Base-by-base conservation (phyloP, 2,329 filamentous ascomycete species). In the Nannizziopsis arthrosporioides region DNA sequence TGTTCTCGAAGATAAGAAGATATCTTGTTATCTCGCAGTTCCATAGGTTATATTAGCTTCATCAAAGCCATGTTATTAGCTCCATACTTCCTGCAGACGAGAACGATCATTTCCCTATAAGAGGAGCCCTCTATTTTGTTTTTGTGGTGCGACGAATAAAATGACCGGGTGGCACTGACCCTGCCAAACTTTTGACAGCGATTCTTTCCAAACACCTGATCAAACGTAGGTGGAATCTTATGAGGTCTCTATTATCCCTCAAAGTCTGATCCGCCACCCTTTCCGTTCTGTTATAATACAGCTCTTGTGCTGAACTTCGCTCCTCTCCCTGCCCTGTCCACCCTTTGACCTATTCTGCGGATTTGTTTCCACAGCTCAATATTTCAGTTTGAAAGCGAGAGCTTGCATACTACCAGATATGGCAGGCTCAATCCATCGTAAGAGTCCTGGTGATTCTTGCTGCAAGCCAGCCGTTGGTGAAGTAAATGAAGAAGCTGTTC, bases 341-440 rank as follows among this genome's bases (percentile, higher is more conserved):
- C 7, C 22, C 22, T 27, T 17, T 10, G 35, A 37, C n/a, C 35
- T 37, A 37, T 37, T 45, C 15, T 40, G 44, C 22, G 35, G n/a
- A 39, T 18, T 27, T 27, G 22, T 27, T 27, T 27, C 22, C 7
- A 27, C 22, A 3, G 22, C 3, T 27, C 22, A 27, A 27, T 27
- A 27, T 7, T 27, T 27, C 22, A 27, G 3, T 27, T 27, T 7
- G 22, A 27, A 27, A 27, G 22, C 22, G 22, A 27, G 4, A 27
- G 22, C 22, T 27, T 27, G 7, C 22, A 27, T 27, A 27, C 22
- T 96, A 10, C 90, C 90, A 2, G 88, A 88, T 1, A 61, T 94
- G n/a, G 35, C 14, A 15, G 35, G 14, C 43, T 36, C 15, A 6
- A 40, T 14, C 34, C 19, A 39, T 18, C 19, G 19, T 27, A 45